Percentiles rank a stretch among this genome's conserved stretches.
These are phyloP conservation scores for Corymbia maculata DNA, from an alignment of 345 rosid genomes.

Conservation along the genomic window DNA sequence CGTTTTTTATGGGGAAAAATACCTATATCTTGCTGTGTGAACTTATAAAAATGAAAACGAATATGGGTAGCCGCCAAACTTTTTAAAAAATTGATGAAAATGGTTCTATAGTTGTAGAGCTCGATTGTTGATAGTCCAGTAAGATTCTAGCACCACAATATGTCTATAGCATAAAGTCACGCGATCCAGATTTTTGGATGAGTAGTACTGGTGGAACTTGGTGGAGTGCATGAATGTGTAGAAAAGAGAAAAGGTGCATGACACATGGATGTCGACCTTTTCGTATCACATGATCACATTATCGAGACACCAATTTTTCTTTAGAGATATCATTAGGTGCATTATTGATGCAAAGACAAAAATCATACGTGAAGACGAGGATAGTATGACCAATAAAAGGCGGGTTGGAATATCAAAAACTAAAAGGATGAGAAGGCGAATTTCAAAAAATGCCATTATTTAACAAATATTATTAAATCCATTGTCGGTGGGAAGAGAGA, in stretches of 20 bases:
- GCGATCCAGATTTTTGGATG: neutral
- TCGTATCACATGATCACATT: neutral
- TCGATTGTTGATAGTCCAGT: neutral
- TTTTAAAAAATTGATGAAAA: neutral
- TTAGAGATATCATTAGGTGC: neutral
- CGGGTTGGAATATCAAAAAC: neutral
- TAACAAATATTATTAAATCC: neutral
- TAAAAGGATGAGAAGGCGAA: neutral
- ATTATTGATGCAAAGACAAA: rapidly evolving
- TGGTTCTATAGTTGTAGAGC: neutral
- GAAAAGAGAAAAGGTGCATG: neutral
- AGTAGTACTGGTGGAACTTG: neutral
- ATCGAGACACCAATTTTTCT: neutral
- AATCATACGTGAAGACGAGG: neutral
- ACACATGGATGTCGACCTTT: neutral
- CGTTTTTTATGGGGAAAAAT: neutral
- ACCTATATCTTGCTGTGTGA: neutral
- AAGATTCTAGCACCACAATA: neutral
- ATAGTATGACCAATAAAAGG: neutral
- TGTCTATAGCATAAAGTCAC: neutral
- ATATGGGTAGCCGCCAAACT: neutral
- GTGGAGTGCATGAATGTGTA: neutral
- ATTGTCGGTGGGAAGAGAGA: rapidly evolving
- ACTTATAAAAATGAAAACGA: neutral
- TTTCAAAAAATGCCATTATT: neutral